Conservation (phyloP, 2,329 filamentous ascomycete species). For the Ophiostoma novo-ulmi region DNA sequence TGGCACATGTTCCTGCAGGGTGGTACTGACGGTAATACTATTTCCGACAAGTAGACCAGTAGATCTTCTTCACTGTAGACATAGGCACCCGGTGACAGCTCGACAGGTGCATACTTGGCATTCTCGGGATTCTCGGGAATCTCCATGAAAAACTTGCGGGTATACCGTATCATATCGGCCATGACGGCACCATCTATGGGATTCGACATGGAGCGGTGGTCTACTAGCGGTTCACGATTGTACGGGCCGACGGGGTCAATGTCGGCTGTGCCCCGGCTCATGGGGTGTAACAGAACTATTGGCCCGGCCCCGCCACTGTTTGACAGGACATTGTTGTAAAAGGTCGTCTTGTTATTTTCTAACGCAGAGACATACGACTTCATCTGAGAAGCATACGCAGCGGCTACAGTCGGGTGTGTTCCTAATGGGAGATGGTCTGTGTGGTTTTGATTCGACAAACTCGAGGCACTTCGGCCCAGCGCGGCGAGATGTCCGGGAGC, state of each 20-base stretch:
- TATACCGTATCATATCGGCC: background rate
- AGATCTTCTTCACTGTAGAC: background rate
- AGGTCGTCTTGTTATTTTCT: background rate
- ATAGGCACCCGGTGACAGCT: background rate
- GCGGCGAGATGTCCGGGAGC: background rate
- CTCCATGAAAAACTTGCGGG: background rate
- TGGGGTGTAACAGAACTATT: background rate
- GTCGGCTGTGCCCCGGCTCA: background rate
- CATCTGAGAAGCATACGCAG: background rate
- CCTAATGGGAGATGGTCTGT: background rate
- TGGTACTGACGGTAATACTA: slow-evolving; percentile 49
- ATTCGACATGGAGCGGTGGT: background rate
- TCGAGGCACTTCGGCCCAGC: background rate
- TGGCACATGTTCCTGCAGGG: slow-evolving; percentile 51
- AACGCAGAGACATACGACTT: background rate
- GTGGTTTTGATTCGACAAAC: background rate
- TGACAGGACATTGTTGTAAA: background rate
- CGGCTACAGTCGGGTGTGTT: background rate
- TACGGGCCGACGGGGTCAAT: background rate
- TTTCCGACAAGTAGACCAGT: background rate
- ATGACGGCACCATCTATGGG: background rate
- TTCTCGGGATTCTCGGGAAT: background rate
- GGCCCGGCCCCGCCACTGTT: background rate
- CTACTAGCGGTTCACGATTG: background rate
- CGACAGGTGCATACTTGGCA: background rate